Evolutionary conservation across 78 protist genomes (phyloP).

Genomic region (Dictyostelium intermedium): DNA sequence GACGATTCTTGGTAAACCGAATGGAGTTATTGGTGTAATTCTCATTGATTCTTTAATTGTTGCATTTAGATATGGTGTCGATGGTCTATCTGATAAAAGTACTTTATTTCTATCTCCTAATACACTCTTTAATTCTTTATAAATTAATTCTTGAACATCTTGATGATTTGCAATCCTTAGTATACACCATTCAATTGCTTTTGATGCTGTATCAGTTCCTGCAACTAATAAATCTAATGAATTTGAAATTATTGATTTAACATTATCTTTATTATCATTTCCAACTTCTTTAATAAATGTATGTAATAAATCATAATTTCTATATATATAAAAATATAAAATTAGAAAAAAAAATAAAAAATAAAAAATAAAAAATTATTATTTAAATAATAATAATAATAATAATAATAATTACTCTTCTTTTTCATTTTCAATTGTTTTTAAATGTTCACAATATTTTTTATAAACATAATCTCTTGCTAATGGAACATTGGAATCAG

Average conservation of each 20-base stretch:
- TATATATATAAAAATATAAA: too few species aligned
- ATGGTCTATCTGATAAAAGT: not conserved
- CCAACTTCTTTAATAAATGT: not conserved
- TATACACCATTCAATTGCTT: conserved; percentile 7
- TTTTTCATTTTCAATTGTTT: not conserved
- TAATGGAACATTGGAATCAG: not conserved
- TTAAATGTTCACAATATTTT: not conserved
- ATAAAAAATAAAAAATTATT: too few species aligned
- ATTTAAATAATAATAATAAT: not conserved
- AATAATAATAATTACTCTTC: not conserved
- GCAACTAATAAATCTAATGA: conserved; percentile 4
- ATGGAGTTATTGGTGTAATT: conserved; percentile 1
- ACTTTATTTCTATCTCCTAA: not conserved
- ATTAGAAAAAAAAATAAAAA: too few species aligned
- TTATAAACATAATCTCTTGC: not conserved
- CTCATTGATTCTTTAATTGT: conserved; percentile 37
- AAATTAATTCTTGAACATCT: conserved; percentile 37
- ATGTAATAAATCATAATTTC: conserved; percentile 4
- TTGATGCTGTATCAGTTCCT: conserved; percentile 13
- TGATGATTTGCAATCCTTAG: conserved; percentile 10
- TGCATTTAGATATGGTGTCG: not conserved
- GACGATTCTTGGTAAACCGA: not conserved
- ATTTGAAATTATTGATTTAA: not conserved
- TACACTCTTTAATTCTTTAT: not conserved
- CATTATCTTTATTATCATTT: not conserved